Evolutionary conservation across 129 eudicot genomes (phyloP).

Genomic region (Helichrysum umbraculigerum): DNA sequence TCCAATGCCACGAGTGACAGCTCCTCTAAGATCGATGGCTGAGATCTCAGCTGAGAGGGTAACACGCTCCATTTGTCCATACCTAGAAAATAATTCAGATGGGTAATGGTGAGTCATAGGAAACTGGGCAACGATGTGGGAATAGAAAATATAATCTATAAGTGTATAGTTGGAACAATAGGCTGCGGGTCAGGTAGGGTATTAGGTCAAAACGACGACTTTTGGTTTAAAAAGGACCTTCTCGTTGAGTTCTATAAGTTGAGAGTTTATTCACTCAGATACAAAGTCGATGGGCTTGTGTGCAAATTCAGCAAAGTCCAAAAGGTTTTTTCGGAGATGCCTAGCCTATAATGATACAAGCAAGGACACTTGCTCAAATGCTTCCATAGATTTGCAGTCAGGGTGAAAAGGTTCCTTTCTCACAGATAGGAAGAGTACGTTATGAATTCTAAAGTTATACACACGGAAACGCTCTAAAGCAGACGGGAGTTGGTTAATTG

Average conservation of each 20-base stretch:
- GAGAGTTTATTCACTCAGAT: not conserved
- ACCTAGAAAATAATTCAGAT: constrained; percentile 42
- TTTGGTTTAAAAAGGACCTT: not conserved
- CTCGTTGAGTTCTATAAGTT: not conserved
- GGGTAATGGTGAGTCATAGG: not conserved
- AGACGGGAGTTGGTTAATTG: not conserved
- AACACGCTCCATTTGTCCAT: constrained; percentile 93
- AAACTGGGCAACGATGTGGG: not conserved
- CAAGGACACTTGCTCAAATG: not conserved
- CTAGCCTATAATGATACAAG: constrained; percentile 1
- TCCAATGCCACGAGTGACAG: constrained; percentile 82
- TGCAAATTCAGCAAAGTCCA: not conserved
- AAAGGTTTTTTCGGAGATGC: not conserved
- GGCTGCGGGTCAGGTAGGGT: not conserved
- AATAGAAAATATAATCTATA: constrained; percentile 2
- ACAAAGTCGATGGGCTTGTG: not conserved
- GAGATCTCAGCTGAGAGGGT: constrained; percentile 85
- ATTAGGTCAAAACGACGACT: not conserved
- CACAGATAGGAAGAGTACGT: not conserved
- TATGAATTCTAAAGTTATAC: not conserved
- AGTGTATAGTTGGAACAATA: not conserved
- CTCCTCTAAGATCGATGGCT: constrained; percentile 88
- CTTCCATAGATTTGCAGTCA: too few species aligned
- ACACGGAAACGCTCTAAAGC: not conserved
- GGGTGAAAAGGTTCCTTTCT: not conserved